Base-by-base conservation (phyloP, 2,329 filamentous ascomycete species). In the Didymella pomorum region DNA sequence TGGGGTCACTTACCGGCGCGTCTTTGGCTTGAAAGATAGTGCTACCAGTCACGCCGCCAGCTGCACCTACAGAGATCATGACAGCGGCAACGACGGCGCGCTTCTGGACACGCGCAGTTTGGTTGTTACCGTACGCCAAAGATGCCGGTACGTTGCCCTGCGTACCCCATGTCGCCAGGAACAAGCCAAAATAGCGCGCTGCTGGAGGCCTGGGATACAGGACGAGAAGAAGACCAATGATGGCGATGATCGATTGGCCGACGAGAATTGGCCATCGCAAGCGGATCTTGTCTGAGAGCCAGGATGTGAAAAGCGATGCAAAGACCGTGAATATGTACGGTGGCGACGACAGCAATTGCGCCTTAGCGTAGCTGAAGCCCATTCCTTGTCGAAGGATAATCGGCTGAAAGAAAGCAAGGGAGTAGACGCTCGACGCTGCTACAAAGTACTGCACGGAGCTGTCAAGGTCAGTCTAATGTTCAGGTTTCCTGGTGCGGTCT, bases 361-460 rank as follows among this genome's bases (percentile, higher is more conserved):
- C 56, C 23, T 66, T 60, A 0, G 64, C 63, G 46, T 70, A 70
- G 20, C 56, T 59, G 63, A 70, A 71, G 3, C 66, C 65, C 66
- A 70, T 68, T 3, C 67, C 66, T 45, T 71, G 55, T 25, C 67
- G 62, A 5, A 71, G 65, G 29, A 71, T 70, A 11, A 71, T 69
- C 5, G 67, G 66, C 14, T 63, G 61, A 47, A 71, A 70, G 46
- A 67, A 69, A 4, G 62, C 60, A n/a, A 68, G 39, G 2, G 66
- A 67, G 52, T 70, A 70, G 1, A 69, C 66, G 21, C 60, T 68
- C 3, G 71, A 73, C 1, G 67, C 70, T 6, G 65, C 66, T 3
- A 73, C 65, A 47, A 73, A 74, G 61, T 73, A 72, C 42, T 73
- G 68, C 5, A 74, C 23, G 4, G 61, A 68, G 58, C 66, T 69